Evolutionary conservation across 108 stramenopile species (phyloP).

Genomic region (Chaetoceros muelleri): DNA sequence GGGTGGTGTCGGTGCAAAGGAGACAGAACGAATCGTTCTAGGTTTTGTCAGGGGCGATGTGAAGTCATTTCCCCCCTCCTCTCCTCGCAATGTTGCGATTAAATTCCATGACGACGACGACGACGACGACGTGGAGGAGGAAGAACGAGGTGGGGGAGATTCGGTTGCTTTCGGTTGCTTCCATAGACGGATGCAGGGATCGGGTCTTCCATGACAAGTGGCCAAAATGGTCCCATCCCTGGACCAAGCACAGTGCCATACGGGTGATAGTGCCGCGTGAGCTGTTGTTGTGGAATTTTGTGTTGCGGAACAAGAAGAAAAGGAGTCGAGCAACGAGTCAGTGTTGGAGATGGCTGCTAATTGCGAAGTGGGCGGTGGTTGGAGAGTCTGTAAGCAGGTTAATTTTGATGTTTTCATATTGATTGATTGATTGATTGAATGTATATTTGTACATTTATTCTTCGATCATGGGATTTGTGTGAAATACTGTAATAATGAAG

Average conservation of each 20-base stretch:
- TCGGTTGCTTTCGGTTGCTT: slow-evolving; percentile 4
- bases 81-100: slow-evolving; percentile 29
- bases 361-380: not conserved
- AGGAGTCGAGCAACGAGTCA: not conserved
- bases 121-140: not conserved
- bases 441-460: no score
- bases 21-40: slow-evolving; percentile 58
- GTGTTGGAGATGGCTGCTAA: not conserved
- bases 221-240: slow-evolving; percentile 59
- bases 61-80: slow-evolving; percentile 29
- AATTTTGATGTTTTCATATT: slow-evolving; percentile 1
- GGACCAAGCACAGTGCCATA: slow-evolving; percentile 59
- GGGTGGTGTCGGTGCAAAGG: slow-evolving; percentile 50
- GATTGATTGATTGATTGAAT: no score
- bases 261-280: slow-evolving; percentile 16
- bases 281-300: no score
- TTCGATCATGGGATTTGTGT: no score
- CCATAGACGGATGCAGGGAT: slow-evolving; percentile 65
- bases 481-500: no score
- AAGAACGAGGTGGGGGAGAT: not conserved
- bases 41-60: no score
- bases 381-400: not conserved
- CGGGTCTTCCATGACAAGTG: slow-evolving; percentile 58
- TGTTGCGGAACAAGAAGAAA: no score
- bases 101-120: slow-evolving; percentile 4